These are phyloP conservation scores for Ganoderma resinaceum DNA, from an alignment of 1,284 basidiomycete species.

Conservation along the genomic window DNA sequence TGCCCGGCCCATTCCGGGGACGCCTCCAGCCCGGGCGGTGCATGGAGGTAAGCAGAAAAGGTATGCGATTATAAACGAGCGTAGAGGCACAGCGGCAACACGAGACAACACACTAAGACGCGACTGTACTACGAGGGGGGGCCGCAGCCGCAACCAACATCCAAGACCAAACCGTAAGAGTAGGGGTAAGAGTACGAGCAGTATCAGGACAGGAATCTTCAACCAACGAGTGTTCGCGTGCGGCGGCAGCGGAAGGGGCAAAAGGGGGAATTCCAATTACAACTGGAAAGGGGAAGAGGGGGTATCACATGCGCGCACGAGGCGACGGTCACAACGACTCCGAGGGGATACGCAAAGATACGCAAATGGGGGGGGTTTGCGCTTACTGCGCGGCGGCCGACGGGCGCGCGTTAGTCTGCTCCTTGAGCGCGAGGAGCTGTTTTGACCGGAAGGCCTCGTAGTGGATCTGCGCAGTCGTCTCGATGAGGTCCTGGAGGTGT, in stretches of 20 bases:
- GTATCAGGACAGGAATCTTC: not conserved
- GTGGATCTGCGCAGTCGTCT: slow-evolving; percentile 98
- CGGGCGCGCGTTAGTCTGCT: slow-evolving; percentile 50
- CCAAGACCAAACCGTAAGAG: slow-evolving; percentile 12
- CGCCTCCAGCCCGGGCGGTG: not conserved
- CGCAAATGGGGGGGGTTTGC: not conserved
- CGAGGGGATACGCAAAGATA: not conserved
- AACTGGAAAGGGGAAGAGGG: too few relatives aligned
- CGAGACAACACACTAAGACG: slow-evolving; percentile 29
- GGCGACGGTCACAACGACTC: not conserved
- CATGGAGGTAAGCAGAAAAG: not conserved
- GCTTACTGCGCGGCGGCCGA: slow-evolving; percentile 32
- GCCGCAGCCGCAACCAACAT: slow-evolving; percentile 25
- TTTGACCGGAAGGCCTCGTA: slow-evolving; percentile 99
- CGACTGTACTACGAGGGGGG: slow-evolving; percentile 26
- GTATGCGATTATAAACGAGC: slow-evolving; percentile 37
- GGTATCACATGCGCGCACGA: slow-evolving; percentile 34
- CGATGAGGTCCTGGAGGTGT: slow-evolving; percentile 97
- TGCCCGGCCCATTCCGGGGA: too few relatives aligned
- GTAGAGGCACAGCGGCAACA: slow-evolving; percentile 34
- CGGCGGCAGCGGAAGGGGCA: slow-evolving; percentile 18
- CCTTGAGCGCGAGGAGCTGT: slow-evolving; percentile 93
- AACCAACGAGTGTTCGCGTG: slow-evolving; percentile 33
- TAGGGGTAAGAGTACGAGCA: slow-evolving; percentile 16
- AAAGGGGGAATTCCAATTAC: slow-evolving; percentile 22